A percentile compares a stretch with the other conserved stretches of the same genome.
Evolutionary conservation across 2,329 filamentous ascomycete genomes (phyloP).

Genomic region (Pyrenochaeta sp.): DNA sequence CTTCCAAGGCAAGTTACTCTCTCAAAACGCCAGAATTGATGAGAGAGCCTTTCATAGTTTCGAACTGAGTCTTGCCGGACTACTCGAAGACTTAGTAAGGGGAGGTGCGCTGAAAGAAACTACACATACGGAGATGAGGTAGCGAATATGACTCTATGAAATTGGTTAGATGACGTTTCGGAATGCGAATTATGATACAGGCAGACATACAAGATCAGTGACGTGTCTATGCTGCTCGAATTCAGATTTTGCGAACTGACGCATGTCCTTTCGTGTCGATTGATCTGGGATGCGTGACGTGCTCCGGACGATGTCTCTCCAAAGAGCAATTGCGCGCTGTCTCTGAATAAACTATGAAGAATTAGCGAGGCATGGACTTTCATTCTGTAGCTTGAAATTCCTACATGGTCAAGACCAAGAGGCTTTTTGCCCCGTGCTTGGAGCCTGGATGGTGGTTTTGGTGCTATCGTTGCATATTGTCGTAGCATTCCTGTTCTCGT

Average conservation of each 20-base stretch:
- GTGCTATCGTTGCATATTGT: slow-evolving; percentile 43
- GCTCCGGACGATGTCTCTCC: slow-evolving; percentile 57
- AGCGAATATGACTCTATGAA: slow-evolving; percentile 54
- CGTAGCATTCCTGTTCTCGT: slow-evolving; percentile 38
- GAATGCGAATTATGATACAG: no score
- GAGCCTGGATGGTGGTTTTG: slow-evolving; percentile 37
- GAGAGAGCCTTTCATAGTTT: slow-evolving; percentile 53
- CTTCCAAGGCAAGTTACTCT: slow-evolving; percentile 18
- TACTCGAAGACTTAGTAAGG: no score
- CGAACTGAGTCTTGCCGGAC: slow-evolving; percentile 60
- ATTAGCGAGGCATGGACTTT: slow-evolving; percentile 10
- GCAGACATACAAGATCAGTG: slow-evolving; percentile 53
- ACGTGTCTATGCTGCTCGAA: slow-evolving; percentile 57
- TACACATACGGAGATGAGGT: slow-evolving; percentile 56
- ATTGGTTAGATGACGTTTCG: slow-evolving; percentile 9
- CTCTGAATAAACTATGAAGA: slow-evolving; percentile 58
- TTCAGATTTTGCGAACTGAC: slow-evolving; percentile 56
- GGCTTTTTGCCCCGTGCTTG: slow-evolving; percentile 40
- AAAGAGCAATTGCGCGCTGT: slow-evolving; percentile 55
- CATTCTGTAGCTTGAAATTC: neutral
- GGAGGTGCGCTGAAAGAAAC: slow-evolving; percentile 9
- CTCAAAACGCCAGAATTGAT: slow-evolving; percentile 42
- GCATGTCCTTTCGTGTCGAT: slow-evolving; percentile 51
- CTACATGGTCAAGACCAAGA: slow-evolving; percentile 43
- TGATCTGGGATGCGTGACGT: slow-evolving; percentile 42